phyloP scores from a whole-genome alignment of 305 asterid species.

The Fraxinus ornus region DNA sequence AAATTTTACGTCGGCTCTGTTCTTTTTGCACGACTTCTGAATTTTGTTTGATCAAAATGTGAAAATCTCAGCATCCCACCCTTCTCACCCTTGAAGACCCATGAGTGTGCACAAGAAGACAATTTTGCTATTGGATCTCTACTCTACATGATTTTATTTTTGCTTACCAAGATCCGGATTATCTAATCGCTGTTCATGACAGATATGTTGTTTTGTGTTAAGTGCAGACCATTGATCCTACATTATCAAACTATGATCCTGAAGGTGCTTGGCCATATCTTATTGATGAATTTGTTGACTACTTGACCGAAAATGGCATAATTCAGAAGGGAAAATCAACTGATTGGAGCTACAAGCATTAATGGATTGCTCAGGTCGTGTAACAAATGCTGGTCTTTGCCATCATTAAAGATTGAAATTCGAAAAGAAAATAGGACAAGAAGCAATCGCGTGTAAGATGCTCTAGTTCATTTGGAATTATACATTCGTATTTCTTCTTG shows the following conservation, averaged over 20 bases:
- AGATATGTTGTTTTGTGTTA: neutral
- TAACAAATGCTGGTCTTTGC: neutral
- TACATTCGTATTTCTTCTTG: conserved; percentile 18
- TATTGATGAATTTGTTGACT: conserved; percentile 94
- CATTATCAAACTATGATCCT: conserved; percentile 86
- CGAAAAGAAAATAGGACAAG: conserved; percentile 1
- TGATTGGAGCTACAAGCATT: conserved; percentile 68
- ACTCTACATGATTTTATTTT: neutral
- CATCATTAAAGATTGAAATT: conserved; percentile 26
- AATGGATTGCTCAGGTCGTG: conserved; percentile 2
- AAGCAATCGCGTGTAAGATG: conserved; percentile 27
- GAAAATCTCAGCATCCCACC: neutral
- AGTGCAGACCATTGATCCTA: conserved; percentile 81
- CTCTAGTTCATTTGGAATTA: conserved; percentile 26
- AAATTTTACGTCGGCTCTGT: neutral
- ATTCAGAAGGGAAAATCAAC: conserved; percentile 61
- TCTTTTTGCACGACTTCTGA: conserved; percentile 19
- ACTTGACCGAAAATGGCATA: conserved; percentile 65
- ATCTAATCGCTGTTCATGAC: neutral
- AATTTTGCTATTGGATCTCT: neutral
- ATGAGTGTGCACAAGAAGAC: neutral
- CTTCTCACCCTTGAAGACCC: neutral
- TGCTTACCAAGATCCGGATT: neutral
- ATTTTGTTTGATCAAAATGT: neutral
- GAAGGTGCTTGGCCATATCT: conserved; percentile 99